phyloP scores from a whole-genome alignment of 139 green algal genomes.

The Closterium sp. region DNA sequence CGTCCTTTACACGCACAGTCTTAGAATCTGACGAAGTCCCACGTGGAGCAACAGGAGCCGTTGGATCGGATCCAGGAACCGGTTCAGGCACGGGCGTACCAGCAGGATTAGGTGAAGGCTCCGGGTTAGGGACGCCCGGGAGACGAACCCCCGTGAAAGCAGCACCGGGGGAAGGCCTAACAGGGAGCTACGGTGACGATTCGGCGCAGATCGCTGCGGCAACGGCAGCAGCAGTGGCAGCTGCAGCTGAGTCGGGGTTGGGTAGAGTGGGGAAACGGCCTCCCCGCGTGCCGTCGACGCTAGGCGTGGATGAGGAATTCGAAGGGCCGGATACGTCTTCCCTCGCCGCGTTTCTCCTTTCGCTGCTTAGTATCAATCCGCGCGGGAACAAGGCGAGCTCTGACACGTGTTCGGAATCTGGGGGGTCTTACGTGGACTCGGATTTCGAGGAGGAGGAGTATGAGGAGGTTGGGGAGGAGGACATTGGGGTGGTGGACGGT shows the following conservation, averaged over 20 bases:
- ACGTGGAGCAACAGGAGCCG: background rate
- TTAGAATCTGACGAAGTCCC: background rate
- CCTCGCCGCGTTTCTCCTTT: conserved; percentile 25
- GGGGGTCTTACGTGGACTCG: background rate
- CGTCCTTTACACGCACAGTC: background rate
- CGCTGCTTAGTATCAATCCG: conserved; percentile 15
- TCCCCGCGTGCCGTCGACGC: background rate
- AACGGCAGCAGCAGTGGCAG: background rate
- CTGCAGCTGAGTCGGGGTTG: background rate
- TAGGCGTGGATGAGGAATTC: conserved; percentile 25
- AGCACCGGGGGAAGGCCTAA: background rate
- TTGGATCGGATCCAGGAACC: background rate
- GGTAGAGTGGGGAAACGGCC: background rate
- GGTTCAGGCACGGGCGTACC: background rate
- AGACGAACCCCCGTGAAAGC: background rate
- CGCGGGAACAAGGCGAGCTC: background rate
- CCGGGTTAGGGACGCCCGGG: background rate
- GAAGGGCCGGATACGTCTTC: conserved; percentile 25
- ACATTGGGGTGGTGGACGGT: background rate
- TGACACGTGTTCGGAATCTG: background rate
- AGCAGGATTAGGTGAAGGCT: background rate
- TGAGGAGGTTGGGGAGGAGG: conserved; percentile 9
- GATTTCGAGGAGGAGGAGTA: conserved; percentile 10
- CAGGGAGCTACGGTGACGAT: background rate
- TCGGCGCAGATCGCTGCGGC: background rate